Evolutionary conservation across 2,329 filamentous ascomycete species (phyloP).

Genomic region (Aspergillus carbonarius): DNA sequence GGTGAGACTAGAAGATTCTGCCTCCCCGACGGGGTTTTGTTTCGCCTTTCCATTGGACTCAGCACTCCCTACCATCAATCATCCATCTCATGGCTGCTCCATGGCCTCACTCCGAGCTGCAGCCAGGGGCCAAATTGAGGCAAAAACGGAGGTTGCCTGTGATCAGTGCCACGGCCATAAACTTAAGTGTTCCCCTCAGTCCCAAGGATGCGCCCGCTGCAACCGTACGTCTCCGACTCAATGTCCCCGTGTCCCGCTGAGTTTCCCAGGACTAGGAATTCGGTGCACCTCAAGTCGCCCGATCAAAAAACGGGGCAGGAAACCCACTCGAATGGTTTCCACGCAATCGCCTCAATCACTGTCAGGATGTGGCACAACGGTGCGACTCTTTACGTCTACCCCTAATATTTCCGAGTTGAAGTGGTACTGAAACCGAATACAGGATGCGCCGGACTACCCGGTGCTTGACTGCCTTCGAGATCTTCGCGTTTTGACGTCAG

Average conservation of each 20-base stretch:
- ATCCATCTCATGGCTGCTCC: neutral
- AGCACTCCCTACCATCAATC: neutral
- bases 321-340: neutral
- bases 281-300: constrained; percentile 1
- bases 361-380: neutral
- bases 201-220: neutral
- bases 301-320: neutral
- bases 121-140: neutral
- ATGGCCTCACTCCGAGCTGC: neutral
- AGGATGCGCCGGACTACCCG: constrained; percentile 2
- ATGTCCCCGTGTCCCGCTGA: neutral
- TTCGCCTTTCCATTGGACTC: neutral
- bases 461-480: neutral
- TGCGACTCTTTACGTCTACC: neutral
- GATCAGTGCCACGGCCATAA: constrained; percentile 4
- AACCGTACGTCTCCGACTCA: neutral
- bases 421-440: neutral
- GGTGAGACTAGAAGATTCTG: neutral
- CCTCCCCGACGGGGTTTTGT: neutral
- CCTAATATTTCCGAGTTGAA: neutral
- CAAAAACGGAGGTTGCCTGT: neutral
- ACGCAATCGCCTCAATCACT: neutral
- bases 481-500: neutral
- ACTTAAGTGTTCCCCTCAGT: neutral
- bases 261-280: neutral